A percentile compares a stretch with the other conserved stretches of the same genome.
These are phyloP conservation scores for Fusarium clavum DNA, from an alignment of 2,329 filamentous ascomycete genomes.

Conservation along the genomic window DNA sequence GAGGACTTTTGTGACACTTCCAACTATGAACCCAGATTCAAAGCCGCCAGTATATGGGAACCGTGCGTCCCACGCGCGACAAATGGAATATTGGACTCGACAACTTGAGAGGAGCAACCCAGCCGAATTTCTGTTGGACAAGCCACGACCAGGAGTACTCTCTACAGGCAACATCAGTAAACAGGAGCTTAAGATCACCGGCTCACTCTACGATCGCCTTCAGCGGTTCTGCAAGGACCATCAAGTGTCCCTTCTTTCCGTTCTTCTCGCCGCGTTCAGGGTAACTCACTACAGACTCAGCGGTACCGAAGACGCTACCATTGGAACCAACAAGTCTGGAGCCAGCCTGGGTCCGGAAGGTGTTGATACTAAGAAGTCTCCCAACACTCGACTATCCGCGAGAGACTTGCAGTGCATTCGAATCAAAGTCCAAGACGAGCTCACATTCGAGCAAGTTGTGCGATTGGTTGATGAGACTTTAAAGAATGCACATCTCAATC, in stretches of 20 bases:
- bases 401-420: background rate
- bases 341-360: background rate
- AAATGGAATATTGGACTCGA: constrained; percentile 36
- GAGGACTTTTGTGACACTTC: background rate
- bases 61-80: too few species aligned
- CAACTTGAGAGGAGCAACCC: constrained; percentile 28
- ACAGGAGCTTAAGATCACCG: background rate
- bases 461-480: background rate
- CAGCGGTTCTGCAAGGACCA: background rate
- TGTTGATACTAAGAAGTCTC: background rate
- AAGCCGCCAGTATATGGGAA: background rate
- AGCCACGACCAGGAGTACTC: background rate
- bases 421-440: background rate
- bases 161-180: background rate
- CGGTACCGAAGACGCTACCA: background rate
- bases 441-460: background rate
- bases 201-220: background rate
- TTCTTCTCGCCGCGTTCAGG: background rate
- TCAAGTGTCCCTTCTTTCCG: background rate
- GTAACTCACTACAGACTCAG: background rate
- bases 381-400: background rate
- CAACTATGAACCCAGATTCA: background rate
- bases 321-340: background rate
- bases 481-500: background rate
- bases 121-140: background rate